A percentile compares a stretch with the other conserved stretches of the same genome.
Evolutionary conservation across 805 yeast genomes (phyloP).

Genomic region (Saccharomyces kudriavzevii): DNA sequence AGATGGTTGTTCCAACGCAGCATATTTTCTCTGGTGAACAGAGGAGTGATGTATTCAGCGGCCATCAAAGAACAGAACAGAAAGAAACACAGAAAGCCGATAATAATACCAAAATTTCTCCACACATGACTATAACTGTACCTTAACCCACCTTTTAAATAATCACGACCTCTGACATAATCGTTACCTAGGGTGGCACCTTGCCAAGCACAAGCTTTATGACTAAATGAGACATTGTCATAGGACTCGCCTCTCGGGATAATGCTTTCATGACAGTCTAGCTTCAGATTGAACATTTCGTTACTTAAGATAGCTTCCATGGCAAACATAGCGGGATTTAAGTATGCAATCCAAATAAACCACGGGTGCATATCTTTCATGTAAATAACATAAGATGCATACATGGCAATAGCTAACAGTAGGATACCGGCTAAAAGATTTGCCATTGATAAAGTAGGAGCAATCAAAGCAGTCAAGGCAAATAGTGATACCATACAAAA

Average conservation of each 20-base stretch:
- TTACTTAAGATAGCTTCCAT: conserved; percentile 54
- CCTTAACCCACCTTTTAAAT: conserved; percentile 36
- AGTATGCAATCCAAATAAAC: conserved; percentile 54
- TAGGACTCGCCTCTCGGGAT: conserved; percentile 54
- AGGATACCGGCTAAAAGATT: conserved; percentile 48
- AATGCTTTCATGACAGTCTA: conserved; percentile 39
- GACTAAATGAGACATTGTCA: conserved; percentile 27
- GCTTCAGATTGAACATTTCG: conserved; percentile 50
- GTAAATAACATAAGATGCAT: conserved; percentile 55
- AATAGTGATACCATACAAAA: conserved; percentile 42
- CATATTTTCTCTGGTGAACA: conserved; percentile 1
- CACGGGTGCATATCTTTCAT: conserved; percentile 51
- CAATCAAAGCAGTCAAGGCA: conserved; percentile 41
- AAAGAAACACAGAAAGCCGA: conserved; percentile 39
- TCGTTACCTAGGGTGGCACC: conserved; percentile 48
- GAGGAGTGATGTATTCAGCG: conserved; percentile 21
- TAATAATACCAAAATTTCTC: conserved; percentile 61
- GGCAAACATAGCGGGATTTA: conserved; percentile 46
- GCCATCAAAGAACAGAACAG: conserved; percentile 20
- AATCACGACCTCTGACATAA: conserved; percentile 47
- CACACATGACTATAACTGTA: conserved; percentile 53
- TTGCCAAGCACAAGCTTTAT: conserved; percentile 44
- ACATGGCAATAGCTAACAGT: conserved; percentile 41
- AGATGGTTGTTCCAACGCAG: not conserved
- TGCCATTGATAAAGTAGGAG: conserved; percentile 42